These are phyloP conservation scores for Mycena alexandri DNA, from an alignment of 768 basidiomycete species.

Conservation along the genomic window DNA sequence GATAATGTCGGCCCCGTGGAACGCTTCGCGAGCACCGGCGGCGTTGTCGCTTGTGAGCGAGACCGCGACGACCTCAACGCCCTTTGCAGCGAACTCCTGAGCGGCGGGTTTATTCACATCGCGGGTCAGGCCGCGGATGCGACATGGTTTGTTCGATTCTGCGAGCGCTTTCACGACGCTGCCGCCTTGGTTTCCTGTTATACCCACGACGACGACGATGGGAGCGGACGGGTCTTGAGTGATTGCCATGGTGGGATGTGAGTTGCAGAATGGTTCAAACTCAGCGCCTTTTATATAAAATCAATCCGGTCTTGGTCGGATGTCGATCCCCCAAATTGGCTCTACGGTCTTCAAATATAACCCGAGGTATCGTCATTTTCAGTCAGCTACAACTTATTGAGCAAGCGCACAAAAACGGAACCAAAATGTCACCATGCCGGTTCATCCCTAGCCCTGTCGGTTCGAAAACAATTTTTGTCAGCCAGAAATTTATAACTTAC, in stretches of 20 bases:
- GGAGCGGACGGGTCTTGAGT: conserved; percentile 16
- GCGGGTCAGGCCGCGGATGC: conserved; percentile 35
- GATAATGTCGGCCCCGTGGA: conserved; percentile 21
- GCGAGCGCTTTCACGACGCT: conserved; percentile 32
- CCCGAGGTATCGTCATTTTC: too few relatives aligned
- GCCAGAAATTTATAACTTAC: too few relatives aligned
- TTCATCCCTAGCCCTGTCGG: too few relatives aligned
- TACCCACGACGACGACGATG: conserved; percentile 31
- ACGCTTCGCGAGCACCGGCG: conserved; percentile 11
- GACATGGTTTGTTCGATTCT: conserved; percentile 29
- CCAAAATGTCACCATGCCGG: too few relatives aligned
- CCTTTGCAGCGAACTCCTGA: conserved; percentile 5
- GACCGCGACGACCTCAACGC: conserved; percentile 25
- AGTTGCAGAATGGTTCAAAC: too few relatives aligned
- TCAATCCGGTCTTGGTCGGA: too few relatives aligned
- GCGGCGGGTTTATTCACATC: conserved; percentile 29
- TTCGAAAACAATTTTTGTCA: too few relatives aligned
- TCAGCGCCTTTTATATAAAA: too few relatives aligned
- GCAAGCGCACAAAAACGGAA: too few relatives aligned
- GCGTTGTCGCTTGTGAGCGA: conserved; percentile 24
- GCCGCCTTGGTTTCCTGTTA: conserved; percentile 34
- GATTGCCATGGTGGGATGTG: conserved; percentile 28
- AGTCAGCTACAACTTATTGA: too few relatives aligned
- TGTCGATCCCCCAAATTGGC: too few relatives aligned
- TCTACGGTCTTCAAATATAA: too few relatives aligned